Percentiles rank a stretch among this genome's conserved stretches.
Conservation (phyloP, 768 basidiomycete species). For the Boletus rubropictus region DNA sequence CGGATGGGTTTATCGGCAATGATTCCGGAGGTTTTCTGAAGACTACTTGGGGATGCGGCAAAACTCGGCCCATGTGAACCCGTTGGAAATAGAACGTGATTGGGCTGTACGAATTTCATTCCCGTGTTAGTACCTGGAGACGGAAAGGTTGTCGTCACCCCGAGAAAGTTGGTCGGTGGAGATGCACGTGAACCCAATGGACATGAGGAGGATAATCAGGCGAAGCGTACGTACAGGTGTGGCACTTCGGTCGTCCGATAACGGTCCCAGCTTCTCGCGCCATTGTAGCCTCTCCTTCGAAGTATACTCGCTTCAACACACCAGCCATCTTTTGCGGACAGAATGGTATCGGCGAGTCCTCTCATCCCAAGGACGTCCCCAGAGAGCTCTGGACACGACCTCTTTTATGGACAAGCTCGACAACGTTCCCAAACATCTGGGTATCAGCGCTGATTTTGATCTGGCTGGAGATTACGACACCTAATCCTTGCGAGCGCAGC, state of each 20-base stretch:
- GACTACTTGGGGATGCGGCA: no score
- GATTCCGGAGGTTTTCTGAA: no score
- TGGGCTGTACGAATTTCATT: background rate
- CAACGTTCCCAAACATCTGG: slow-evolving; percentile 35
- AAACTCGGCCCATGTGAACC: no score
- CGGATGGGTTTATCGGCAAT: no score
- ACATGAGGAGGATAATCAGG: no score
- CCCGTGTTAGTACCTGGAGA: background rate
- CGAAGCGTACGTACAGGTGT: no score
- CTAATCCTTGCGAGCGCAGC: no score
- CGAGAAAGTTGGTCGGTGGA: no score
- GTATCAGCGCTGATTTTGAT: background rate
- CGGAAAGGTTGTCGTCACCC: background rate
- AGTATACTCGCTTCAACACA: slow-evolving; percentile 22
- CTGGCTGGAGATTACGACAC: no score
- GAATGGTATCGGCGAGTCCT: slow-evolving; percentile 41
- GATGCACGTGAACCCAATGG: no score
- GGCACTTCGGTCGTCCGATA: no score
- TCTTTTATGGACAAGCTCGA: slow-evolving; percentile 50
- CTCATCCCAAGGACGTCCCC: slow-evolving; percentile 28
- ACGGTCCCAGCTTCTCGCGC: slow-evolving; percentile 37
- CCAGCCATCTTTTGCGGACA: slow-evolving; percentile 49
- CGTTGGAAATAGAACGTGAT: background rate
- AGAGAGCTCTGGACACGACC: slow-evolving; percentile 39
- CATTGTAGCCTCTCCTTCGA: slow-evolving; percentile 36